A percentile compares a stretch with the other conserved stretches of the same genome.
Conservation (phyloP, 108 stramenopile genomes). For the Stephanodiscus triporus region DNA sequence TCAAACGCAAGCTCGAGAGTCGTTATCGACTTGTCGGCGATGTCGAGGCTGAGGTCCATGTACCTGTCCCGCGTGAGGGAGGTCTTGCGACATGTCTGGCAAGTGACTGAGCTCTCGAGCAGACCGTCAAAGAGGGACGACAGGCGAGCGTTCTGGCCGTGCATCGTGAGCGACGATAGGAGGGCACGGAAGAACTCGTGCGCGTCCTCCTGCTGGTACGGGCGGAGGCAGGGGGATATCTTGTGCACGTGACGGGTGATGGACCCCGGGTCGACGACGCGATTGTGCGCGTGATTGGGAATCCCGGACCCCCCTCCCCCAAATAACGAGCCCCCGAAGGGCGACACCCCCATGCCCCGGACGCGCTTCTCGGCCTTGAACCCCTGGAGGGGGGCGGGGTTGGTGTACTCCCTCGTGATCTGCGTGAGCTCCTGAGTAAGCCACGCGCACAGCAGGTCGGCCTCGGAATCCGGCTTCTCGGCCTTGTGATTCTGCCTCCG, state of each 20-base stretch:
- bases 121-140: slow-evolving; percentile 87
- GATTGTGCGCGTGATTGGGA: slow-evolving; percentile 8
- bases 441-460: slow-evolving; percentile 65
- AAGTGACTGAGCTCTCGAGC: slow-evolving; percentile 85
- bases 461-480: slow-evolving; percentile 17
- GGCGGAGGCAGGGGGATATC: slow-evolving; percentile 71
- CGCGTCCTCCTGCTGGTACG: slow-evolving; percentile 89
- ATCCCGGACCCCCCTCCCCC: slow-evolving; percentile 7
- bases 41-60: slow-evolving; percentile 88
- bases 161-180: slow-evolving; percentile 80
- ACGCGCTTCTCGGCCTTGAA: slow-evolving; percentile 26
- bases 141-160: slow-evolving; percentile 78
- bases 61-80: slow-evolving; percentile 85
- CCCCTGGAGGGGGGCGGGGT: slow-evolving; percentile 24
- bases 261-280: slow-evolving; percentile 74
- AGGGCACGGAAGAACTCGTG: slow-evolving; percentile 87
- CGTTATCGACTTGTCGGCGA: slow-evolving; percentile 56
- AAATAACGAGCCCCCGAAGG: background rate
- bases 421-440: slow-evolving; percentile 73
- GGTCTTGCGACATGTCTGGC: slow-evolving; percentile 70
- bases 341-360: background rate
- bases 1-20: slow-evolving; percentile 69
- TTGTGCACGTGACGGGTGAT: slow-evolving; percentile 83
- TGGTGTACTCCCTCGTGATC: slow-evolving; percentile 73
- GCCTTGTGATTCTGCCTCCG: slow-evolving; percentile 8